A percentile compares a stretch with the other conserved stretches of the same genome.
Evolutionary conservation across 306 rosid genomes (phyloP).

Genomic region (Quercus berberidifolia): DNA sequence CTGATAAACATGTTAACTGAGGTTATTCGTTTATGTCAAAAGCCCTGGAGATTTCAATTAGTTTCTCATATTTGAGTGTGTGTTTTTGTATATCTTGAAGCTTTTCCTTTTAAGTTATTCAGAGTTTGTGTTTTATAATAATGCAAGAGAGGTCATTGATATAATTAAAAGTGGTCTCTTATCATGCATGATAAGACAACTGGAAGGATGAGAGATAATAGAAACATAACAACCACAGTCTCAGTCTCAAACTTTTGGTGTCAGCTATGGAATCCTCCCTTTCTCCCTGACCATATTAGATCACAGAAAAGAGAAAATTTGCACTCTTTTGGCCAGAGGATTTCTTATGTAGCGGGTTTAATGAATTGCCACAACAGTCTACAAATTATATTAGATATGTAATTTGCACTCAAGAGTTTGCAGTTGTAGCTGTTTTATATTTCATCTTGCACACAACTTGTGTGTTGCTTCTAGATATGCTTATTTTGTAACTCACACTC

Average conservation of each 20-base stretch:
- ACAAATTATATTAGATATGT: background rate
- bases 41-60: constrained; percentile 7
- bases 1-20: background rate
- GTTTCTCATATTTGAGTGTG: background rate
- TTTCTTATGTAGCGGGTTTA: background rate
- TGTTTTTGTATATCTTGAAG: background rate
- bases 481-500: background rate
- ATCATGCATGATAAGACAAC: background rate
- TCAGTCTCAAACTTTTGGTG: too few species aligned
- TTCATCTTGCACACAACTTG: background rate
- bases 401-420: background rate
- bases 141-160: background rate
- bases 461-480: background rate
- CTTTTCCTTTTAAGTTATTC: background rate
- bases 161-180: background rate
- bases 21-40: background rate
- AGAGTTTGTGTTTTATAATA: background rate
- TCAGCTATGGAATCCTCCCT: background rate
- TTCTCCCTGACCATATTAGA: background rate
- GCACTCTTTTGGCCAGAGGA: background rate
- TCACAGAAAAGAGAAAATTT: background rate
- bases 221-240: background rate
- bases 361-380: background rate
- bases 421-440: background rate
- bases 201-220: background rate